These are phyloP conservation scores for Takashimella tepidaria DNA, from an alignment of 1,284 basidiomycete species.

Conservation along the genomic window DNA sequence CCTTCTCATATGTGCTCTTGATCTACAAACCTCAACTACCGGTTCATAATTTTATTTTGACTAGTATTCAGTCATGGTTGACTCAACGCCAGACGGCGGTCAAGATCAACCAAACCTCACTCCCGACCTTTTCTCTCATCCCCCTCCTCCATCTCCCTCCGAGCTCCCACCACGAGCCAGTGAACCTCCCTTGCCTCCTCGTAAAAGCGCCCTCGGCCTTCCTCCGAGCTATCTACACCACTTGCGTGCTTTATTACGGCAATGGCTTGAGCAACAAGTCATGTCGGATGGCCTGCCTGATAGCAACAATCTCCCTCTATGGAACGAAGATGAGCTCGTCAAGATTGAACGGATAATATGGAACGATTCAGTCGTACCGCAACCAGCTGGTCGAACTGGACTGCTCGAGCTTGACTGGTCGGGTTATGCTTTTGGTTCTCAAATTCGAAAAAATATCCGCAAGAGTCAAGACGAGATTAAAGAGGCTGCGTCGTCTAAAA, in stretches of 20 bases:
- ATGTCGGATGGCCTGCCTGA: neutral
- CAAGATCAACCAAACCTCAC: too few relatives aligned
- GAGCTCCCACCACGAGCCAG: conserved; percentile 9
- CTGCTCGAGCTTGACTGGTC: conserved; percentile 29
- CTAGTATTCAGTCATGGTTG: too few relatives aligned
- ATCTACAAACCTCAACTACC: too few relatives aligned
- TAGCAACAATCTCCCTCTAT: conserved; percentile 8
- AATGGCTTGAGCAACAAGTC: conserved; percentile 32
- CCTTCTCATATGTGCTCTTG: too few relatives aligned
- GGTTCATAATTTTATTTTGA: too few relatives aligned
- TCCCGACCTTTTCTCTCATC: too few relatives aligned
- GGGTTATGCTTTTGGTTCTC: conserved; percentile 13
- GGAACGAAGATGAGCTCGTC: conserved; percentile 14
- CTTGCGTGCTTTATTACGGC: conserved; percentile 22
- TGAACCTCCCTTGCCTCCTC: conserved; percentile 24
- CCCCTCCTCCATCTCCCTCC: neutral
- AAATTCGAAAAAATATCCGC: conserved; percentile 15
- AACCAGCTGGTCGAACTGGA: conserved; percentile 1
- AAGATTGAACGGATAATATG: conserved; percentile 27
- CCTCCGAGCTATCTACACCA: conserved; percentile 28
- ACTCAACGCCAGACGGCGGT: too few relatives aligned
- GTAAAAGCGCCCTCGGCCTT: conserved; percentile 23
- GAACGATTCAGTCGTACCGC: conserved; percentile 19
- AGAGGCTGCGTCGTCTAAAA: neutral
- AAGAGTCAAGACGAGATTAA: conserved; percentile 4